A percentile compares a stretch with the other conserved stretches of the same genome.
These are phyloP conservation scores for Dichomitus squalens DNA, from an alignment of 1,284 basidiomycete species.

Conservation along the genomic window DNA sequence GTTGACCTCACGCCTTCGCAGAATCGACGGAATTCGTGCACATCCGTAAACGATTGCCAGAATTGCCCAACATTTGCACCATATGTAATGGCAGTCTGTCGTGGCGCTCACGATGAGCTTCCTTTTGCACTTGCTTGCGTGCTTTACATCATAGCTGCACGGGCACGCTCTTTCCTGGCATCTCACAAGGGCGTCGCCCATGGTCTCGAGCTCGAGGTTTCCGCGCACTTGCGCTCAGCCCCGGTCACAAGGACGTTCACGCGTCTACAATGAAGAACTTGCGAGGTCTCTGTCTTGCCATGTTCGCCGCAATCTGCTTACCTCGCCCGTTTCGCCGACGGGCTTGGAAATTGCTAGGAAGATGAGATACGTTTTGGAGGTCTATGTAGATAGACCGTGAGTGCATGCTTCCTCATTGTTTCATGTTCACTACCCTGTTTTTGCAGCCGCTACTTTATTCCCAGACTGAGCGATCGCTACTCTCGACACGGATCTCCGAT, in stretches of 20 bases:
- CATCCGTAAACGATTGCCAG: too few relatives aligned
- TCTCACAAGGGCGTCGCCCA: not conserved
- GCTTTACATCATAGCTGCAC: conserved; percentile 3
- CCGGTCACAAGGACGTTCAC: not conserved
- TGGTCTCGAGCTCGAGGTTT: not conserved
- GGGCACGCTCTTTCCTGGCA: not conserved
- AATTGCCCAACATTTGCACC: too few relatives aligned
- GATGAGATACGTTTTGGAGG: not conserved
- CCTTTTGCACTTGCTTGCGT: not conserved
- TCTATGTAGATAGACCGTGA: not conserved
- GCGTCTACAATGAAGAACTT: conserved; percentile 2
- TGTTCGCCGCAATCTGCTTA: conserved; percentile 2
- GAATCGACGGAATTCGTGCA: too few relatives aligned
- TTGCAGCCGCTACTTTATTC: not conserved
- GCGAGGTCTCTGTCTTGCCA: not conserved
- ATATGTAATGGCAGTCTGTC: too few relatives aligned
- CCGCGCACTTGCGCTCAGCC: not conserved
- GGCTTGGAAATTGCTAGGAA: not conserved
- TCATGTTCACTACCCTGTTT: too few relatives aligned
- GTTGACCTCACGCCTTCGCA: too few relatives aligned
- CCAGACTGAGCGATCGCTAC: not conserved
- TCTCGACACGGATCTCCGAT: not conserved
- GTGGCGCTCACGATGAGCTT: too few relatives aligned
- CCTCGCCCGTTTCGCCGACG: not conserved
- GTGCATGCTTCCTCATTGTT: not conserved